Conservation (phyloP, 768 basidiomycete genomes). For the Suillus occidentalis region DNA sequence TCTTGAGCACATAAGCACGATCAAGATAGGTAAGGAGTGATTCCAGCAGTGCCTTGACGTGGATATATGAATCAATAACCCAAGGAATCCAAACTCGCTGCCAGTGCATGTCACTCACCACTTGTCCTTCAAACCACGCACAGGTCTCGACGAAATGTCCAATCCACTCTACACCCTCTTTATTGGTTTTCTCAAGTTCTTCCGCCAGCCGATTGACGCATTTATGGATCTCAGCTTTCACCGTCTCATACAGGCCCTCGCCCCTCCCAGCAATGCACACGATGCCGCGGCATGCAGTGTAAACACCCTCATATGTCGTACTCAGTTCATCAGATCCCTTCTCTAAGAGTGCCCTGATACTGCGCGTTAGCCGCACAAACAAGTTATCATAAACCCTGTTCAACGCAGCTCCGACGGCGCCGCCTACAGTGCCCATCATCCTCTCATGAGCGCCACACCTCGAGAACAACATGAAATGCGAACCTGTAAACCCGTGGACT, state of each 20-base stretch:
- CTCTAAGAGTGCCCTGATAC: slow-evolving; percentile 43
- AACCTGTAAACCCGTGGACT: slow-evolving; percentile 46
- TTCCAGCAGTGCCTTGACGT: slow-evolving; percentile 50
- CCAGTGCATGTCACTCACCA: slow-evolving; percentile 53
- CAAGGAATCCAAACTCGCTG: neutral
- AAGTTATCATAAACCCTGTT: slow-evolving; percentile 16
- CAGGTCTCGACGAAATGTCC: slow-evolving; percentile 52
- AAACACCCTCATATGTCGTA: slow-evolving; percentile 57
- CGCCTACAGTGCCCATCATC: neutral
- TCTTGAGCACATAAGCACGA: slow-evolving; percentile 54
- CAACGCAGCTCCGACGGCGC: slow-evolving; percentile 1
- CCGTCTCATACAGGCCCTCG: slow-evolving; percentile 53
- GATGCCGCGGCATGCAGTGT: slow-evolving; percentile 52
- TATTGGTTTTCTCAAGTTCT: slow-evolving; percentile 33
- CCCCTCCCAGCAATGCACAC: slow-evolving; percentile 56
- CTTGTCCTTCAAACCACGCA: slow-evolving; percentile 62
- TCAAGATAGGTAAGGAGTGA: slow-evolving; percentile 74
- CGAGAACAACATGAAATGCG: neutral
- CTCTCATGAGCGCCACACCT: neutral
- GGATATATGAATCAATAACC: slow-evolving; percentile 6
- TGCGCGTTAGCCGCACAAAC: slow-evolving; percentile 33
- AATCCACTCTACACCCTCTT: slow-evolving; percentile 53
- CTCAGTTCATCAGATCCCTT: slow-evolving; percentile 38
- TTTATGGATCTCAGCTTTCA: slow-evolving; percentile 62
- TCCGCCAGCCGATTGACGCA: slow-evolving; percentile 43